A percentile compares a stretch with the other conserved stretches of the same genome.
These are phyloP conservation scores for Neurospora sp. DNA, from an alignment of 495 filamentous ascomycete genomes.

Conservation along the genomic window DNA sequence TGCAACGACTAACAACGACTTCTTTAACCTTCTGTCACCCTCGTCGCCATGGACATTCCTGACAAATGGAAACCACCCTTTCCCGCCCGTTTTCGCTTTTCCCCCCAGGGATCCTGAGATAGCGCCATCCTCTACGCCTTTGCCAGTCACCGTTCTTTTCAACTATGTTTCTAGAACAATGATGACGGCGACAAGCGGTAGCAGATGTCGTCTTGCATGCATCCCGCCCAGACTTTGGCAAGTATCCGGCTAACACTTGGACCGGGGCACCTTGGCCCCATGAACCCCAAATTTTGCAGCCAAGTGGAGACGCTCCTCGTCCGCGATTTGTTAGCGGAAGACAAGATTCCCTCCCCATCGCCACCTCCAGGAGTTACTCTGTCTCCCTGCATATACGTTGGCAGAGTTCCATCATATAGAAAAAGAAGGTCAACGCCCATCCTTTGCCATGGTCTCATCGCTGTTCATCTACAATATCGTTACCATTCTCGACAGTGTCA, in stretches of 20 bases:
- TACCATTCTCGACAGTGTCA: not conserved
- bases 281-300: not conserved
- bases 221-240: not conserved
- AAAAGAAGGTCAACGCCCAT: not conserved
- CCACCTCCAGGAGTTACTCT: not conserved
- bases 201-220: not conserved
- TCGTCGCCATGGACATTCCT: not conserved
- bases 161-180: not conserved
- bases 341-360: not conserved
- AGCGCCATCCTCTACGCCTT: not conserved
- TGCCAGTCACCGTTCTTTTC: not conserved
- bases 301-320: not conserved
- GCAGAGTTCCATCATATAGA: not conserved
- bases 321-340: not conserved
- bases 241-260: not conserved
- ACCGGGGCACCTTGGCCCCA: not conserved
- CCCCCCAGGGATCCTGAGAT: not conserved
- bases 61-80: not conserved
- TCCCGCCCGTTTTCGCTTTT: not conserved
- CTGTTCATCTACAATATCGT: not conserved
- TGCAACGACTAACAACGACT: not conserved
- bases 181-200: not conserved
- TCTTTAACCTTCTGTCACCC: not conserved
- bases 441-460: not conserved
- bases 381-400: not conserved